phyloP scores from a whole-genome alignment of 805 yeast genomes.

The Nakazawaea laoshanensis region DNA sequence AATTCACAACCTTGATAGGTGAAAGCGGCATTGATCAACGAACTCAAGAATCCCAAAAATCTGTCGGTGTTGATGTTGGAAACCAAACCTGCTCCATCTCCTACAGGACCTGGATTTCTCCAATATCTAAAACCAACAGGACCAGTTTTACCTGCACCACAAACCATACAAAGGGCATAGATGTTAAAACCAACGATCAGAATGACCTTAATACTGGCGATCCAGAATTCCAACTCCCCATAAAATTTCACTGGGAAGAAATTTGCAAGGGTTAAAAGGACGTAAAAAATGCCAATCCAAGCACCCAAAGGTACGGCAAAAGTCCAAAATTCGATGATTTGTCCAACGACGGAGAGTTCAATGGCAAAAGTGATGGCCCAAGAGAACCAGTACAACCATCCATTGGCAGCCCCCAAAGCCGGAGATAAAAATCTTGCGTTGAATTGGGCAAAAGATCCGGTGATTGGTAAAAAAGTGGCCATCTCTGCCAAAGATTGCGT shows the following conservation, averaged over 20 bases:
- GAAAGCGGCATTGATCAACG: conserved; percentile 68
- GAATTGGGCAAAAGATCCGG: conserved; percentile 63
- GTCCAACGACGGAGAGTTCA: conserved; percentile 67
- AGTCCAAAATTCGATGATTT: conserved; percentile 60
- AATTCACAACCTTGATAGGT: conserved; percentile 76
- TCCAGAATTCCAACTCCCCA: conserved; percentile 75
- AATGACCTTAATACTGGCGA: conserved; percentile 55
- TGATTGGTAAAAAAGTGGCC: conserved; percentile 68
- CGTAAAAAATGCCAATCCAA: conserved; percentile 64
- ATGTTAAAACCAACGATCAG: conserved; percentile 67
- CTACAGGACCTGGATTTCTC: conserved; percentile 76
- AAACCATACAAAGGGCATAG: conserved; percentile 61
- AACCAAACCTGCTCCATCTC: conserved; percentile 49
- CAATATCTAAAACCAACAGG: conserved; percentile 76
- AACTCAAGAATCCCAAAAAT: conserved; percentile 63
- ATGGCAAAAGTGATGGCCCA: conserved; percentile 74
- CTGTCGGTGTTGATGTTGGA: conserved; percentile 40
- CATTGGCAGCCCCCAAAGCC: conserved; percentile 66
- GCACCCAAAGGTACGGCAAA: conserved; percentile 60
- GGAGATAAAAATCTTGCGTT: conserved; percentile 61
- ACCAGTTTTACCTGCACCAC: conserved; percentile 64
- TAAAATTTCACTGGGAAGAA: conserved; percentile 61
- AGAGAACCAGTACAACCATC: conserved; percentile 70
- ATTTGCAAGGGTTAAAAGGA: conserved; percentile 43
- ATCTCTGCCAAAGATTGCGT: conserved; percentile 72